Evolutionary conservation across 2,329 filamentous ascomycete genomes (phyloP).

Genomic region (Trichoderma asperellum): DNA sequence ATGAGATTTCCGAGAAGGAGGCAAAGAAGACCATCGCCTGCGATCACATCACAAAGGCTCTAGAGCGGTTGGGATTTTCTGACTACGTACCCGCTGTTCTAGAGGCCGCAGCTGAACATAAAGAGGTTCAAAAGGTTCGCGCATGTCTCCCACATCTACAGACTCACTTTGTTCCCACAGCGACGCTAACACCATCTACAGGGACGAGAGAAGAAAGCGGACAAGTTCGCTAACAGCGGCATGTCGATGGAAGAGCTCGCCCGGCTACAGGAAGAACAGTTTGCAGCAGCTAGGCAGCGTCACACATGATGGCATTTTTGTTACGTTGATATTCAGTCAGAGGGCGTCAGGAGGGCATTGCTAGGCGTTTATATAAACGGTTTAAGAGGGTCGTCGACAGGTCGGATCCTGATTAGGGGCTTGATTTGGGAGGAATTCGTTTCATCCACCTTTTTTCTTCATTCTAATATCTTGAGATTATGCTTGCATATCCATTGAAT

Average conservation of each 20-base stretch:
- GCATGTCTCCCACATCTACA: not conserved
- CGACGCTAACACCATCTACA: constrained; percentile 59
- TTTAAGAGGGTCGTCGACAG: constrained; percentile 21
- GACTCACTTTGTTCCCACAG: not conserved
- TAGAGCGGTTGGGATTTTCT: constrained; percentile 88
- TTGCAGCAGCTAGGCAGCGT: constrained; percentile 67
- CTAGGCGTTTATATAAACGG: constrained; percentile 40
- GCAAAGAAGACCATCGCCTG: constrained; percentile 99
- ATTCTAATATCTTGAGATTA: not conserved
- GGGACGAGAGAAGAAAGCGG: constrained; percentile 95
- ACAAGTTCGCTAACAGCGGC: constrained; percentile 94
- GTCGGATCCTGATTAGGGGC: constrained; percentile 11
- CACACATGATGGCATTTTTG: constrained; percentile 34
- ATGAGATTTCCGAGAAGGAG: constrained; percentile 98
- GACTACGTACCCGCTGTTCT: constrained; percentile 90
- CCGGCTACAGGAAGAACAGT: constrained; percentile 87
- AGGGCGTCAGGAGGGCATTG: constrained; percentile 41
- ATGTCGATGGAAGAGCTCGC: constrained; percentile 89
- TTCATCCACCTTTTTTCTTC: not conserved
- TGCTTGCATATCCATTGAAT: not conserved
- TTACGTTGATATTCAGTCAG: constrained; percentile 16
- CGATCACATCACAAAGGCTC: constrained; percentile 94
- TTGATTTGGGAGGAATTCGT: not conserved
- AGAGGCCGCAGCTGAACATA: constrained; percentile 87
- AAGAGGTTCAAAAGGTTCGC: constrained; percentile 83